These are phyloP conservation scores for Candida xyloterini DNA, from an alignment of 805 yeast species.

Conservation along the genomic window DNA sequence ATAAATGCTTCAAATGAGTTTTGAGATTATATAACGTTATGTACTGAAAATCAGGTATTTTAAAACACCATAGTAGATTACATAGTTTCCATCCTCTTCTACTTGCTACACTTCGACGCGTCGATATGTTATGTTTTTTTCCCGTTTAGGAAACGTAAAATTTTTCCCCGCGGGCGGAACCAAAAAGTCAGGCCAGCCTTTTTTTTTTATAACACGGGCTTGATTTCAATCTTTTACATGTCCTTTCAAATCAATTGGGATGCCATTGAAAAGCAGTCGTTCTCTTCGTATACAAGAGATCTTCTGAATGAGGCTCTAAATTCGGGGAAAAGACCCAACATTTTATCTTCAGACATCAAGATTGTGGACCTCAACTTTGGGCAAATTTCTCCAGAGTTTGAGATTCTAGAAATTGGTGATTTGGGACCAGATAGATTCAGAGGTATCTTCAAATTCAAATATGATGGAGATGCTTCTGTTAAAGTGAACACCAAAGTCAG, in stretches of 20 bases:
- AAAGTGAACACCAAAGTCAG: constrained; percentile 77
- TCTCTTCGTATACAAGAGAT: constrained; percentile 60
- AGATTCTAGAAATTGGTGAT: constrained; percentile 80
- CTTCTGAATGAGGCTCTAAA: constrained; percentile 70
- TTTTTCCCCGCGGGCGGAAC: constrained; percentile 10
- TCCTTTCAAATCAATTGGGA: constrained; percentile 80
- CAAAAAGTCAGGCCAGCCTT: constrained; percentile 5
- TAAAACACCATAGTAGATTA: too few species aligned
- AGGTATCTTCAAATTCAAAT: constrained; percentile 76
- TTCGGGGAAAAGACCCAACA: constrained; percentile 67
- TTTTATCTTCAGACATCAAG: constrained; percentile 63
- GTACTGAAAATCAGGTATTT: too few species aligned
- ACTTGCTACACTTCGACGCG: constrained; percentile 1
- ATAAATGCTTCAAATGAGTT: constrained; percentile 29
- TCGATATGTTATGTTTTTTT: neutral
- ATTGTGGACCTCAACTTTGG: constrained; percentile 75
- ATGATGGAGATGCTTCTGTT: constrained; percentile 71
- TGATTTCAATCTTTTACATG: constrained; percentile 38
- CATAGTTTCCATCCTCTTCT: too few species aligned
- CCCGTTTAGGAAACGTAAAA: constrained; percentile 10
- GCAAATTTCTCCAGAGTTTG: constrained; percentile 67
- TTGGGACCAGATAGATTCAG: constrained; percentile 71
- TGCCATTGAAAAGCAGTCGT: constrained; percentile 61
- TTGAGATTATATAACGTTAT: too few species aligned
- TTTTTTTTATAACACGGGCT: neutral